Evolutionary conservation across 768 basidiomycete species (phyloP).

Genomic region (Fomitopsis serialis): DNA sequence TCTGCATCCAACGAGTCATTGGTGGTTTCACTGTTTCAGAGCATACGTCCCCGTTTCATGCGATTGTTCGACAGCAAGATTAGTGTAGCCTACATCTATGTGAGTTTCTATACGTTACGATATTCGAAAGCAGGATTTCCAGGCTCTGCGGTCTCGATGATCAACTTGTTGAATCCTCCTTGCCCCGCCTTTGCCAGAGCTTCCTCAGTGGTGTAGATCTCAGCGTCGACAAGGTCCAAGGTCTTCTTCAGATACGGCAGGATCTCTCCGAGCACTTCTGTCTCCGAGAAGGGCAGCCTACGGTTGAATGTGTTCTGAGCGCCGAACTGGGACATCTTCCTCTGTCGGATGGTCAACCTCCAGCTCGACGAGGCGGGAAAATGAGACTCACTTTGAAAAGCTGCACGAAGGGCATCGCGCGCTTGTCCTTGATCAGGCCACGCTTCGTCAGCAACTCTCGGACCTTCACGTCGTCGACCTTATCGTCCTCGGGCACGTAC

Average conservation of each 20-base stretch:
- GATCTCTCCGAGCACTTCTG: slow-evolving; percentile 62
- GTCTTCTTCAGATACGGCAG: slow-evolving; percentile 79
- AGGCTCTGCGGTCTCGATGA: slow-evolving; percentile 86
- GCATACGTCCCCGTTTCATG: neutral
- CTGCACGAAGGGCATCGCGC: slow-evolving; percentile 92
- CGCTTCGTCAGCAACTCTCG: slow-evolving; percentile 58
- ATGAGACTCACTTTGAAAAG: slow-evolving; percentile 71
- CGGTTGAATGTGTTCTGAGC: slow-evolving; percentile 78
- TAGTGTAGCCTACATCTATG: neutral
- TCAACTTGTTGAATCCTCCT: slow-evolving; percentile 55
- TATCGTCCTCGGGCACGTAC: slow-evolving; percentile 49
- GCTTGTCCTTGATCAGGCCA: slow-evolving; percentile 93
- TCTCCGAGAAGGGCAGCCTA: slow-evolving; percentile 78
- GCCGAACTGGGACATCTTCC: slow-evolving; percentile 76
- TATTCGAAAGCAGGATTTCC: slow-evolving; percentile 85
- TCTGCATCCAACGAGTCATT: too few species aligned
- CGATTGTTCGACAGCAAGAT: neutral
- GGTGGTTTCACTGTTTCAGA: too few species aligned
- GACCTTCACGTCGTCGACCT: slow-evolving; percentile 81
- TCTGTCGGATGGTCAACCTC: slow-evolving; percentile 36
- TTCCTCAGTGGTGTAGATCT: slow-evolving; percentile 65
- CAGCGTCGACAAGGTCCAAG: slow-evolving; percentile 63
- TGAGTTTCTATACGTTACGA: slow-evolving; percentile 50
- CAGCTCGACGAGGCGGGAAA: neutral
- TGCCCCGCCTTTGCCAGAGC: slow-evolving; percentile 48